Evolutionary conservation across 352 stramenopile genomes (phyloP), one percentile per base, ranked within the genome.

Genomic region (Phytophthora tentaculata): DNA sequence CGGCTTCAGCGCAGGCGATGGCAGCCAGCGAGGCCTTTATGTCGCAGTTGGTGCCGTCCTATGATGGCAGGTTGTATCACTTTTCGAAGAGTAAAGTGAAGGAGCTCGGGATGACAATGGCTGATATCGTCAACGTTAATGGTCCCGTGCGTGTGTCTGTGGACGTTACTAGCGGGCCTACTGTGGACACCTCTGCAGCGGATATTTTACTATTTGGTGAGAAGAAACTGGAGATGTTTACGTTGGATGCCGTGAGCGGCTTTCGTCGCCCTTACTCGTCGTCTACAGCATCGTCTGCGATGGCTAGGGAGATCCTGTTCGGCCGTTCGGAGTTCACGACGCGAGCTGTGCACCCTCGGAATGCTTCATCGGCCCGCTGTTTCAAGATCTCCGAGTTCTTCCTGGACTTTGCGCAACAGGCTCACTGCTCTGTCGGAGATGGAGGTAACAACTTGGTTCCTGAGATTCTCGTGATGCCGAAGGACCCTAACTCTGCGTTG

Each of bases 371-470:
- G 10, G 76, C 85, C 48, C 74, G 82, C 17, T 95, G 87, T 56
- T 90, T 95, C 56, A 90, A 81, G 56, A 90, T 95, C 48, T 88
- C 85, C 1, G 87, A 95, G 69, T 95, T 89, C 58, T 95, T 95
- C 59, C 41, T 95, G 23, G 82, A 95, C 64, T 90, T 95, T 55
- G 75, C 81, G 0, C 69, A 81, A 22, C 71, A 83, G 9, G 71
- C 84, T 16, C 74, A 76, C 44, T 95, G 87, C 53, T 69, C 69
- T 22, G 55, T 73, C 13, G 58, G 73, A 17, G 57, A 77, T 16
- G 57, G 73, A 43, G 56, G 61, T 4, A 69, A 70, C 14, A 71
- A 71, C 3, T 65, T 76, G 49, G 67, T 69, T 24, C 83, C 81
- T 6, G 74, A 86, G 9, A 87, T 90, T 24, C 53, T 89, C 14